These are phyloP conservation scores for Daldinia bambusicola DNA, from an alignment of 495 filamentous ascomycete species.

Conservation along the genomic window DNA sequence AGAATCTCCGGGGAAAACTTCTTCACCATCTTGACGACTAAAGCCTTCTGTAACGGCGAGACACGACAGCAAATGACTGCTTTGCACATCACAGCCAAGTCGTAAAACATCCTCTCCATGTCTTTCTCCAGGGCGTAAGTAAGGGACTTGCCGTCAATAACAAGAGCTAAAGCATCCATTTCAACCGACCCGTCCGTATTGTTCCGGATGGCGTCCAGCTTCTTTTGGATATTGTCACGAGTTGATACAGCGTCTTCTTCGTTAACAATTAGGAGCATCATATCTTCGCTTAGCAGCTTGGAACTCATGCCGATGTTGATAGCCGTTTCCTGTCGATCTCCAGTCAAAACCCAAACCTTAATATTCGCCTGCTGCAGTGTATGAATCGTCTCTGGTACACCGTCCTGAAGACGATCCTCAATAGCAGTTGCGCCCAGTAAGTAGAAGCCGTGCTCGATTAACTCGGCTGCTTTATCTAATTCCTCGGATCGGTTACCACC, in stretches of 20 bases:
- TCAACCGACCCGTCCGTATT: conserved; percentile 79
- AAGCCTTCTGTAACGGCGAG: conserved; percentile 96
- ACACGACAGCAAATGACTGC: conserved; percentile 99
- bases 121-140: conserved; percentile 95
- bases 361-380: conserved; percentile 97
- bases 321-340: conserved; percentile 97
- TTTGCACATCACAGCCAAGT: conserved; percentile 95
- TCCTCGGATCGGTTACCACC: conserved; percentile 92
- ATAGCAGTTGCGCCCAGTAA: conserved; percentile 97
- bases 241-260: conserved; percentile 82
- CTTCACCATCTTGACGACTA: conserved; percentile 99
- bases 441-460: conserved; percentile 92
- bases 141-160: conserved; percentile 96
- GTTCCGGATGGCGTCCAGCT: conserved; percentile 83
- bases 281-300: conserved; percentile 97
- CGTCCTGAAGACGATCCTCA: conserved; percentile 96
- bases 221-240: conserved; percentile 87
- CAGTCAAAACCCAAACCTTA: conserved; percentile 98
- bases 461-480: conserved; percentile 94
- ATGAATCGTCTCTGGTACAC: conserved; percentile 98
- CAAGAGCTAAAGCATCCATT: conserved; percentile 87
- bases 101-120: conserved; percentile 91
- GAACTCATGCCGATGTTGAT: conserved; percentile 99
- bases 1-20: conserved; percentile 88
- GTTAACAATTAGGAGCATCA: conserved; percentile 97